Base-by-base conservation (phyloP, 345 rosid genomes). In the Rhizophora mangle region DNA sequence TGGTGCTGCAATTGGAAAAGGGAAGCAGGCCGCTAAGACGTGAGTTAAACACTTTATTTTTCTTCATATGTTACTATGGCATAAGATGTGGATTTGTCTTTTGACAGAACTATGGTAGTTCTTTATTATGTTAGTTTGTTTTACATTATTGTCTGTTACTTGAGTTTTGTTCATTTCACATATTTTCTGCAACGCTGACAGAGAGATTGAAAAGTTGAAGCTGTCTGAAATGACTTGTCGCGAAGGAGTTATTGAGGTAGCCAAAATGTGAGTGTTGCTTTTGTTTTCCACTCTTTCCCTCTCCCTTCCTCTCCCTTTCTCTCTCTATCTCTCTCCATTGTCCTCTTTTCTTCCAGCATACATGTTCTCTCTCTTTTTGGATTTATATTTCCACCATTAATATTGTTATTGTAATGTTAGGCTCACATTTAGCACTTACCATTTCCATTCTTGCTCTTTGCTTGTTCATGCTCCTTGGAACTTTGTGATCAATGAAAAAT, bases 1-100 rank as follows among this genome's bases (percentile, higher is more conserved):
- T 67, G 97, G 98, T 65, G 98, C 99, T 53, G 99, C 99, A 4
- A 88, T 92, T 43, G 98, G 99, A 51, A 96, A 96, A 73, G 99
- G 99, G 54, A 96, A 91, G 67, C 99, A 92, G 79, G 98, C 98
- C 39, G 96, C 98, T 29, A 96, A 96, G 78, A 92, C 99, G 97
- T 96, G 85, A 88, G 99, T 71, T 60, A 63, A 29, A 11, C 34
- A 13, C 13, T n/a, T 54, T 4, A 18, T 9, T 21, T 24, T 43
- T 49, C 32, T 31, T 19, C 32, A 43, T 15, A 43, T 43, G 49
- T 19, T 43, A 43, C 49, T 13, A 2, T 43, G 47, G 18, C 3
- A 43, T 43, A 43, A 43, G 47, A 43, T 43, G 49, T 13, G 49
- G 49, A 13, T 43, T 43, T 43, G 18, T 43, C 49, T 43, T 43